Percentiles rank a stretch among this genome's conserved stretches.
phyloP scores from a whole-genome alignment of 441 rosid genomes.

The Populus tomentosa region DNA sequence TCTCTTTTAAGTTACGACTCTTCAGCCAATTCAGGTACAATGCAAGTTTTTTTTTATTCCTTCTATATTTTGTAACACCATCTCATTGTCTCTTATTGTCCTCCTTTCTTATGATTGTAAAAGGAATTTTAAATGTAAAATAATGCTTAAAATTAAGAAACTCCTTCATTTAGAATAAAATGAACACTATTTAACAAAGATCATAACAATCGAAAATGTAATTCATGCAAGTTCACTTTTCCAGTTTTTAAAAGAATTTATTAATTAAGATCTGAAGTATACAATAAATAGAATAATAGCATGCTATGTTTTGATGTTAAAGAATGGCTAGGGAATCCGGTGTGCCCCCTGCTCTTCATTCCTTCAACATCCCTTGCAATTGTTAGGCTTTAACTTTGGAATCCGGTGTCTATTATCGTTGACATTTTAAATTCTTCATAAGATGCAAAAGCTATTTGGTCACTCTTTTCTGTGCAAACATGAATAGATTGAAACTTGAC shows the following conservation, averaged over 20 bases:
- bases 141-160: too few relatives aligned
- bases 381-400: not conserved
- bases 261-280: not conserved
- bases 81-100: not conserved
- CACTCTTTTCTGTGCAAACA: too few relatives aligned
- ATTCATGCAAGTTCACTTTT: not conserved
- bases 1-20: conserved; percentile 56
- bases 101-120: not conserved
- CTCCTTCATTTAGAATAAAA: not conserved
- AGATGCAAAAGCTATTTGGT: too few relatives aligned
- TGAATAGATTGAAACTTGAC: not conserved
- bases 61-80: not conserved
- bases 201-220: too few relatives aligned
- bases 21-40: conserved; percentile 57
- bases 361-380: not conserved
- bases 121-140: not conserved
- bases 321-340: not conserved
- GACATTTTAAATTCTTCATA: not conserved
- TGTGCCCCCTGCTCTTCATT: not conserved
- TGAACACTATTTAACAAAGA: not conserved
- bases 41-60: not conserved
- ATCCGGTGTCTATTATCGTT: not conserved
- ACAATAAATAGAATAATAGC: not conserved
- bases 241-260: not conserved
- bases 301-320: not conserved